A percentile compares a stretch with the other conserved stretches of the same genome.
These are phyloP conservation scores for Crucibulum laeve DNA, from an alignment of 768 basidiomycete genomes.

Conservation along the genomic window DNA sequence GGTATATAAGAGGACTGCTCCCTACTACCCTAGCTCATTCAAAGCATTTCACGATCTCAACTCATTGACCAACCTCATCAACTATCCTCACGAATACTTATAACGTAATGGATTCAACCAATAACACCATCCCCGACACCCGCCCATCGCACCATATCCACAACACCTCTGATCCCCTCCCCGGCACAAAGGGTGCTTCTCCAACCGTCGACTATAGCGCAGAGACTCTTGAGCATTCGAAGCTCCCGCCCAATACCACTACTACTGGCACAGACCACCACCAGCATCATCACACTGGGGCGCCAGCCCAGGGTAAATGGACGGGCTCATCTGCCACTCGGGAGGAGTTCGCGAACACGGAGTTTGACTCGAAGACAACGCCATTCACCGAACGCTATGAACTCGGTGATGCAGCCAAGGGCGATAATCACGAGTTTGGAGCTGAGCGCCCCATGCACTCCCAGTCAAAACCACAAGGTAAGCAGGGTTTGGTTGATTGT, in stretches of 20 bases:
- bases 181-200: constrained; percentile 28
- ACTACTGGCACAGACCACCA: constrained; percentile 4
- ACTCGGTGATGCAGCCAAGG: not conserved
- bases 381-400: constrained; percentile 1
- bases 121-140: constrained; percentile 2
- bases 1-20: too few relatives aligned
- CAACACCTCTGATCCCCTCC: constrained; percentile 42
- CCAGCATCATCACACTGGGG: too few relatives aligned
- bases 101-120: constrained; percentile 1
- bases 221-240: constrained; percentile 28
- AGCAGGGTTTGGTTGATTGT: not conserved
- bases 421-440: not conserved
- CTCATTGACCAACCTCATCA: too few relatives aligned
- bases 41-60: too few relatives aligned
- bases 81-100: too few relatives aligned
- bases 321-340: not conserved
- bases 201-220: constrained; percentile 33
- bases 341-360: not conserved
- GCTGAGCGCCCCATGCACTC: constrained; percentile 5
- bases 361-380: not conserved
- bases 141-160: constrained; percentile 42
- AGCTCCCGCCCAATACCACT: constrained; percentile 12
- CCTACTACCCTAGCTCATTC: too few relatives aligned
- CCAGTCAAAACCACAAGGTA: constrained; percentile 4
- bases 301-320: not conserved